phyloP scores from a whole-genome alignment of 2,329 filamentous ascomycete species.

The Neopestalotiopsis rosae region DNA sequence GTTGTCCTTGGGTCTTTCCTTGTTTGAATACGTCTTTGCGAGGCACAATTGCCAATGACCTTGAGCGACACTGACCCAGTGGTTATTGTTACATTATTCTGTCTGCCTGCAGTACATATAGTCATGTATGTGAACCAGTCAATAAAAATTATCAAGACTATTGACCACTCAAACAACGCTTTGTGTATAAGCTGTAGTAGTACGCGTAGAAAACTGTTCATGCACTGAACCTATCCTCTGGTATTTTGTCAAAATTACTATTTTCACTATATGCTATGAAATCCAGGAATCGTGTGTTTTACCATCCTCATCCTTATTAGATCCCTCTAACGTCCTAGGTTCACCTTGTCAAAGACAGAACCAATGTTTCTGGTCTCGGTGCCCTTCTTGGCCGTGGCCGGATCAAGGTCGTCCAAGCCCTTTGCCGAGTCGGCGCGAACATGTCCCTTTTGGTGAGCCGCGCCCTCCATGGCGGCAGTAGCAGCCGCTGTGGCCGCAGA shows the following conservation, averaged over 20 bases:
- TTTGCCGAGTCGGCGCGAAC: constrained; percentile 14
- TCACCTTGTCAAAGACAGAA: not conserved
- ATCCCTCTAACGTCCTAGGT: not conserved
- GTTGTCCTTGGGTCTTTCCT: constrained; percentile 1
- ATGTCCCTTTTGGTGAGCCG: not conserved
- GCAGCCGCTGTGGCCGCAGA: not conserved
- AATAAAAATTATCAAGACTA: not conserved
- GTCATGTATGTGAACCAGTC: not conserved
- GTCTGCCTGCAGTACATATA: not conserved
- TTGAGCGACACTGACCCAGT: not conserved
- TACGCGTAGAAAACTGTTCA: not conserved
- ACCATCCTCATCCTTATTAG: too few relatives aligned
- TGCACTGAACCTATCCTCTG: too few relatives aligned
- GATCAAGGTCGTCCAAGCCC: constrained; percentile 5
- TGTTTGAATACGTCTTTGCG: not conserved
- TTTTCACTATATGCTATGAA: too few relatives aligned
- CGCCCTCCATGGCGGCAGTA: not conserved
- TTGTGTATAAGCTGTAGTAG: too few relatives aligned
- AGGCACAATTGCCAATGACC: not conserved
- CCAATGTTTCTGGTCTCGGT: not conserved
- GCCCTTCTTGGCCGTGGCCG: not conserved
- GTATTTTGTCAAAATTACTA: too few relatives aligned
- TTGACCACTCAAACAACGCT: too few relatives aligned
- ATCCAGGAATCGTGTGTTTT: too few relatives aligned
- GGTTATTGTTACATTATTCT: not conserved